Conservation (phyloP, 148 eudicot species). For the Cornus suecica region DNA sequence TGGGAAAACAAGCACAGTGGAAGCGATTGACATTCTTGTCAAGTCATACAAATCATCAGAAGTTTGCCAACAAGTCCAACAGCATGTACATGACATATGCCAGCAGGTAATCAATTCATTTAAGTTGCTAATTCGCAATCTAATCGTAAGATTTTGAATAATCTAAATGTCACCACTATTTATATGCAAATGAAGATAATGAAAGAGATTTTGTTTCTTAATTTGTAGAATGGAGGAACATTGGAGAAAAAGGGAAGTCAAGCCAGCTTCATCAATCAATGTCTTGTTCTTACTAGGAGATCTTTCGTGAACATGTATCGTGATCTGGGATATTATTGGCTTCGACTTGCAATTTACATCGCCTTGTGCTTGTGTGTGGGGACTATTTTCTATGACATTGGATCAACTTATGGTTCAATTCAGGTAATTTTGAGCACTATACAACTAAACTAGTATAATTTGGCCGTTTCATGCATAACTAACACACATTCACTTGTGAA, state of each 20-base stretch:
- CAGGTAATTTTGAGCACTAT: constrained; percentile 23
- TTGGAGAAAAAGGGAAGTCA: constrained; percentile 22
- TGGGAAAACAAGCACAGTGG: constrained; percentile 21
- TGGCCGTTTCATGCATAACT: no score
- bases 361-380: constrained; percentile 50
- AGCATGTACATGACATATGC: constrained; percentile 27
- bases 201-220: neutral
- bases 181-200: neutral
- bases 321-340: constrained; percentile 60
- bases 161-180: neutral
- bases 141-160: neutral
- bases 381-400: constrained; percentile 44
- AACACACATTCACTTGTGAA: neutral
- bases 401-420: constrained; percentile 47
- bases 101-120: constrained; percentile 21
- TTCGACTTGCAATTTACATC: constrained; percentile 47
- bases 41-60: constrained; percentile 39
- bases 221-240: constrained; percentile 30
- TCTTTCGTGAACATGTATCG: constrained; percentile 65
- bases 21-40: constrained; percentile 36
- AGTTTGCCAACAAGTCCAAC: constrained; percentile 26
- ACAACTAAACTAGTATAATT: neutral
- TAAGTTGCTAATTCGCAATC: neutral
- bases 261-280: constrained; percentile 40
- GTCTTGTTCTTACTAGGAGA: constrained; percentile 43